A percentile compares a stretch with the other conserved stretches of the same genome.
Evolutionary conservation across 2,329 filamentous ascomycete genomes (phyloP).

Genomic region (Pseudogymnoascus sp.): DNA sequence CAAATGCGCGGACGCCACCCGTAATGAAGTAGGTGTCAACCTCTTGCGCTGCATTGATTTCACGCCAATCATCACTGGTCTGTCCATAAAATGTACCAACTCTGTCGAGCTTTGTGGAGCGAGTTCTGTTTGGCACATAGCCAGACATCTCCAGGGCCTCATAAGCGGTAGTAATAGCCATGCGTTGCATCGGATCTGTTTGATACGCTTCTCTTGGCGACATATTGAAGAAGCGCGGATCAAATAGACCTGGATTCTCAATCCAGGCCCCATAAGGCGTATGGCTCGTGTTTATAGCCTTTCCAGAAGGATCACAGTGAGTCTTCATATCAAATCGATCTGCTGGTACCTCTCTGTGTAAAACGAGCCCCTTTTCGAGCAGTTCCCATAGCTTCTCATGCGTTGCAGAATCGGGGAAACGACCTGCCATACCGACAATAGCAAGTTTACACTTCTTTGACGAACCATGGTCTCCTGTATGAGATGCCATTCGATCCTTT

Average conservation of each 20-base stretch:
- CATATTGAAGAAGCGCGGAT: conserved; percentile 84
- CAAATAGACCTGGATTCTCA: conserved; percentile 69
- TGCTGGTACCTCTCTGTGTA: conserved; percentile 56
- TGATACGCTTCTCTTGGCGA: conserved; percentile 73
- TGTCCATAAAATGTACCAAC: conserved; percentile 29
- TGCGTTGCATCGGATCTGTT: conserved; percentile 73
- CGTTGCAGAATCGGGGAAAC: conserved; percentile 67
- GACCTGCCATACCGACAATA: conserved; percentile 75
- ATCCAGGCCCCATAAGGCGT: conserved; percentile 67
- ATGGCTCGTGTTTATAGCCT: conserved; percentile 68
- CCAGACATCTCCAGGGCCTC: conserved; percentile 78
- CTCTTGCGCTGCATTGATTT: conserved; percentile 27
- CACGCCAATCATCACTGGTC: conserved; percentile 28
- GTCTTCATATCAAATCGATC: conserved; percentile 69
- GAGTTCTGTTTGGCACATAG: conserved; percentile 45
- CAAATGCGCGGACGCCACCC: conserved; percentile 28
- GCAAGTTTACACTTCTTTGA: conserved; percentile 62
- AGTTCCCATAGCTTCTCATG: conserved; percentile 70
- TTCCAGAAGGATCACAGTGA: conserved; percentile 65
- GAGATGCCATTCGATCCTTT: conserved; percentile 5
- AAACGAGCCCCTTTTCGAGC: conserved; percentile 66
- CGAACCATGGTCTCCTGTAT: conserved; percentile 41
- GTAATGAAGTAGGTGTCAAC: conserved; percentile 28
- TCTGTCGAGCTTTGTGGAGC: conserved; percentile 36
- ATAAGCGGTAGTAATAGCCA: conserved; percentile 70